Evolutionary conservation across 441 rosid species (phyloP).

Genomic region (Jatropha podagrica): DNA sequence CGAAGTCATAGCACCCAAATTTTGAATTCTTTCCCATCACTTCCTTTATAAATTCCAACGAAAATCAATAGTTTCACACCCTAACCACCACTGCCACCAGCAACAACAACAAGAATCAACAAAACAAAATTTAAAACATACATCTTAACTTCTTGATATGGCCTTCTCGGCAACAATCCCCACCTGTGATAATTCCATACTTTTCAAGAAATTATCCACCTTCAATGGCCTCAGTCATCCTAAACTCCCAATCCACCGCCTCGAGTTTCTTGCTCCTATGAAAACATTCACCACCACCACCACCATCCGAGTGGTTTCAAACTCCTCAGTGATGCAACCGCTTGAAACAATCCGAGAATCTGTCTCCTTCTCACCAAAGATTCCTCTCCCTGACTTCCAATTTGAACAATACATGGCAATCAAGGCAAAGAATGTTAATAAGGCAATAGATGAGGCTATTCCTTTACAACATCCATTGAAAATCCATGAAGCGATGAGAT

Average conservation of each 20-base stretch:
- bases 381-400: conserved; percentile 33
- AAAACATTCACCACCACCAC: neutral
- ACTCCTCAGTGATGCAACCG: neutral
- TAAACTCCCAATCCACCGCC: neutral
- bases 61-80: neutral
- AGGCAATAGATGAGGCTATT: conserved; percentile 63
- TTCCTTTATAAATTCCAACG: neutral
- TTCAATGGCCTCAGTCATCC: conserved; percentile 8
- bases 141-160: conserved; percentile 19
- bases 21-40: conserved; percentile 9
- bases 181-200: conserved; percentile 15
- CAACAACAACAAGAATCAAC: neutral
- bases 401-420: conserved; percentile 49
- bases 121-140: neutral
- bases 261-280: neutral
- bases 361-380: neutral
- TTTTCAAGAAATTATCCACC: conserved; percentile 23
- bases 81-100: neutral
- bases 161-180: conserved; percentile 30
- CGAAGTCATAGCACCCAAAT: neutral
- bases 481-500: conserved; percentile 90
- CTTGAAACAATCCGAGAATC: neutral
- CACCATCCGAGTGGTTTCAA: too few relatives aligned
- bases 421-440: conserved; percentile 59
- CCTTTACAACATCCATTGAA: conserved; percentile 56